Percentiles rank a stretch among this genome's conserved stretches.
phyloP scores from a whole-genome alignment of 768 basidiomycete species.

The Sarcomyxa edulis region DNA sequence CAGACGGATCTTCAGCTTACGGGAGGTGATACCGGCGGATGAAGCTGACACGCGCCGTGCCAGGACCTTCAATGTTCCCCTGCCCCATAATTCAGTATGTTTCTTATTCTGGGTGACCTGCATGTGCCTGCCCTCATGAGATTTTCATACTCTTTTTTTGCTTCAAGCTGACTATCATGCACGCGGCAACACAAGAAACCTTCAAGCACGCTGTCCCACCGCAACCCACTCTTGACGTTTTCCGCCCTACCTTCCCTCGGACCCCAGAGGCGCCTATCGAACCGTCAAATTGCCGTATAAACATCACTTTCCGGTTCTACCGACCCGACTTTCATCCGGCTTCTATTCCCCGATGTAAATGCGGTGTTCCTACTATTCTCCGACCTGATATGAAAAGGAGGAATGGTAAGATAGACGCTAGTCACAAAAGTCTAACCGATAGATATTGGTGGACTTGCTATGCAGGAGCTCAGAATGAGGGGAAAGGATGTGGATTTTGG shows the following conservation, averaged over 20 bases:
- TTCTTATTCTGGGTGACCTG: constrained; percentile 3
- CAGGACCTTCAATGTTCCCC: constrained; percentile 71
- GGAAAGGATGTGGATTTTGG: constrained; percentile 77
- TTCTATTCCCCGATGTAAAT: constrained; percentile 68
- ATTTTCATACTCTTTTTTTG: constrained; percentile 1
- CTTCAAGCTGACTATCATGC: constrained; percentile 76
- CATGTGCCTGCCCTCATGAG: too few species aligned
- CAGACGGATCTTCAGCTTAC: constrained; percentile 62
- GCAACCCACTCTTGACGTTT: constrained; percentile 66
- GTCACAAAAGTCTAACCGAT: too few species aligned
- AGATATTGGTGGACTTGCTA: constrained; percentile 82
- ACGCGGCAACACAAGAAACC: constrained; percentile 75
- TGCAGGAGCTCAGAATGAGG: constrained; percentile 78
- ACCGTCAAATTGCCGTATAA: constrained; percentile 67
- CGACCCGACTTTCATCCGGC: constrained; percentile 72
- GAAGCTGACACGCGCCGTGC: constrained; percentile 53
- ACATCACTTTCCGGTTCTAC: constrained; percentile 84
- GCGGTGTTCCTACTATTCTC: constrained; percentile 64
- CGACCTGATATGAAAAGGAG: constrained; percentile 78
- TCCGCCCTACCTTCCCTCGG: constrained; percentile 49
- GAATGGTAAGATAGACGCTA: constrained; percentile 30
- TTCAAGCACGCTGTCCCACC: constrained; percentile 81
- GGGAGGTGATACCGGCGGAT: constrained; percentile 69
- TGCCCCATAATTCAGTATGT: constrained; percentile 74
- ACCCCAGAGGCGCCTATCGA: constrained; percentile 25